Conservation (phyloP, 768 basidiomycete species). For the Psilocybe azurescens region DNA sequence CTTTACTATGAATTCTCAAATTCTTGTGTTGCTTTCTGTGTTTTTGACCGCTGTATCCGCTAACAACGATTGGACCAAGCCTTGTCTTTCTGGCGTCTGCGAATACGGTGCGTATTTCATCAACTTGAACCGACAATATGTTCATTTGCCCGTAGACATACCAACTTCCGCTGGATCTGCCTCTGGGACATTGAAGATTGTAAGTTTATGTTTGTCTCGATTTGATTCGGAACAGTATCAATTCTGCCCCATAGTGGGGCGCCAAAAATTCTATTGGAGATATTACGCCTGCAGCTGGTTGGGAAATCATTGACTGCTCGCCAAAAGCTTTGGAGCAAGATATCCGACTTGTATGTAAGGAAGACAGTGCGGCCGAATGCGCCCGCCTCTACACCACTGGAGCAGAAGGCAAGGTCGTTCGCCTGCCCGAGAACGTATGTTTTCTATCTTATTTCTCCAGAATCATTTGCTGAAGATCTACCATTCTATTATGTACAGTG, state of each 20-base stretch:
- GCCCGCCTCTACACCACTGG: slow-evolving; percentile 42
- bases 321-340: slow-evolving; percentile 45
- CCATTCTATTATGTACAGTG: slow-evolving; percentile 31
- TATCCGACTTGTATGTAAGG: slow-evolving; percentile 54
- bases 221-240: not conserved
- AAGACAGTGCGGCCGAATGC: slow-evolving; percentile 36
- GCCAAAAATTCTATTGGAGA: slow-evolving; percentile 42
- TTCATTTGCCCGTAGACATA: slow-evolving; percentile 26
- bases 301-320: slow-evolving; percentile 55
- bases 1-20: slow-evolving; percentile 9
- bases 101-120: slow-evolving; percentile 36
- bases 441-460: not conserved
- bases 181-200: slow-evolving; percentile 48
- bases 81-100: slow-evolving; percentile 44
- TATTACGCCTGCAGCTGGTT: slow-evolving; percentile 55
- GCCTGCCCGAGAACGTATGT: slow-evolving; percentile 56
- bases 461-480: not conserved
- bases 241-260: slow-evolving; percentile 38
- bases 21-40: slow-evolving; percentile 18
- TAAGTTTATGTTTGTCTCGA: slow-evolving; percentile 23
- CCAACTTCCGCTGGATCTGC: slow-evolving; percentile 32
- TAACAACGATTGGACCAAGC: slow-evolving; percentile 48
- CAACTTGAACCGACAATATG: not conserved
- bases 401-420: slow-evolving; percentile 53
- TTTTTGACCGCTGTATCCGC: slow-evolving; percentile 24